These are phyloP conservation scores for Chrysoporthe deuterocubensis DNA, from an alignment of 2,329 filamentous ascomycete genomes.

Conservation along the genomic window DNA sequence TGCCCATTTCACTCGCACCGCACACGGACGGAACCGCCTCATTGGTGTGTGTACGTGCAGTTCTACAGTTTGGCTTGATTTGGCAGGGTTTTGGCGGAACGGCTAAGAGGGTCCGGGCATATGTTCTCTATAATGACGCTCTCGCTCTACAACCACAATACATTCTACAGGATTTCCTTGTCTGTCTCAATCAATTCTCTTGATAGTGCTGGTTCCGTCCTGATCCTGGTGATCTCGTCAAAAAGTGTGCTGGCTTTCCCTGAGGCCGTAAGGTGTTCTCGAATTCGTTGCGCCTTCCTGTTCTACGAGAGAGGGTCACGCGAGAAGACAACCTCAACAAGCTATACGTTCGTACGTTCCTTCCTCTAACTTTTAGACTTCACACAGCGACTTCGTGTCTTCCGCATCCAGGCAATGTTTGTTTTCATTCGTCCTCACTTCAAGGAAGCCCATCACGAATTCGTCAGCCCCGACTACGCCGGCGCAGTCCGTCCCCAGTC, in stretches of 20 bases:
- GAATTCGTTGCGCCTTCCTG: neutral
- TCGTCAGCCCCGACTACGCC: neutral
- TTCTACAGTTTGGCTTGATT: constrained; percentile 10
- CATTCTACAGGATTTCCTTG: constrained; percentile 9
- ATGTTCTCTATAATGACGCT: constrained; percentile 18
- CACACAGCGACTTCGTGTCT: neutral
- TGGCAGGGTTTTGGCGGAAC: neutral
- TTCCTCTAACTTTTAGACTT: neutral
- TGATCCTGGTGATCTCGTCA: neutral
- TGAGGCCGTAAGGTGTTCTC: neutral
- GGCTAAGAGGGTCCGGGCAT: constrained; percentile 7
- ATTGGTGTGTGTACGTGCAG: constrained; percentile 12
- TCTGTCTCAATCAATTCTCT: neutral
- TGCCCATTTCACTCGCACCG: constrained; percentile 12
- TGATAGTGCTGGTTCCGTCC: neutral
- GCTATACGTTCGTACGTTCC: neutral
- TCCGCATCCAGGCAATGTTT: neutral
- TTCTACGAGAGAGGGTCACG: neutral
- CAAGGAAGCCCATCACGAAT: neutral
- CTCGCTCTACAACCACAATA: constrained; percentile 21
- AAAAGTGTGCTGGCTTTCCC: neutral
- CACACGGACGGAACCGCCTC: constrained; percentile 12
- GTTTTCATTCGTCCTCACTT: neutral
- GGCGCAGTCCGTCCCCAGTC: neutral
- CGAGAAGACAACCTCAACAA: neutral